Base-by-base conservation (phyloP, 129 eudicot species). In the Flaveria trinervia region DNA sequence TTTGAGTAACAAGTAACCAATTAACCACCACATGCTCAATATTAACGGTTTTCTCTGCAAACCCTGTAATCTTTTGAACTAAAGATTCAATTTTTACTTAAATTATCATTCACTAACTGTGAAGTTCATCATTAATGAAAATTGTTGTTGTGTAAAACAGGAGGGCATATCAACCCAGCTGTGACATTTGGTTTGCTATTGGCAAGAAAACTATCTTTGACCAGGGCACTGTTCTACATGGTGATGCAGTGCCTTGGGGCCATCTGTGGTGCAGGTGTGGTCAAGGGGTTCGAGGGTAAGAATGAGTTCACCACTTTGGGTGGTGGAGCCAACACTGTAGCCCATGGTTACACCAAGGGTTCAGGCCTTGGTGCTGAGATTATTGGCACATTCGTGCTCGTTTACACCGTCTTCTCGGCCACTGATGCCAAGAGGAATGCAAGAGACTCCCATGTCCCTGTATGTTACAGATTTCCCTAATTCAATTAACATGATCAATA, bases 201-300 rank as follows among this genome's bases (percentile, higher is more conserved):
- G 73, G 97, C 97, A 74, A 89, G 97, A 82, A 92, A 92, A 70
- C 82, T 89, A 39, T 89, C 97, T 41, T 61, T 92, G 73, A 89
- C 93, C 71, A 84, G 97, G 81, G 89, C 96, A 2, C 13, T 88
- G 26, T 88, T 87, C 83, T 89, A 92, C 89, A 92, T 92, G 75
- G 87, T 92, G 84, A 92, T 89, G 98, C 96, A 92, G 86, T 84
- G 92, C 68, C 92, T 89, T 44, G 98, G 96, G 39, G 96, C 96
- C 62, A 89, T 87, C 83, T 88, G 93, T 72, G 98, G 98, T 49
- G 96, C 98, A 77, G 98, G 98, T 49, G 92, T 92, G 54, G 92
- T 92, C 18, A 89, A 89, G 83, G 98, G 98, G 3, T 92, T 87
- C 81, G 75, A 66, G 83, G 89, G 88, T n/a, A 77, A 87, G 1